Evolutionary conservation across 1,139 yeast species (phyloP).

Genomic region (Magnusiomyces paraingens): DNA sequence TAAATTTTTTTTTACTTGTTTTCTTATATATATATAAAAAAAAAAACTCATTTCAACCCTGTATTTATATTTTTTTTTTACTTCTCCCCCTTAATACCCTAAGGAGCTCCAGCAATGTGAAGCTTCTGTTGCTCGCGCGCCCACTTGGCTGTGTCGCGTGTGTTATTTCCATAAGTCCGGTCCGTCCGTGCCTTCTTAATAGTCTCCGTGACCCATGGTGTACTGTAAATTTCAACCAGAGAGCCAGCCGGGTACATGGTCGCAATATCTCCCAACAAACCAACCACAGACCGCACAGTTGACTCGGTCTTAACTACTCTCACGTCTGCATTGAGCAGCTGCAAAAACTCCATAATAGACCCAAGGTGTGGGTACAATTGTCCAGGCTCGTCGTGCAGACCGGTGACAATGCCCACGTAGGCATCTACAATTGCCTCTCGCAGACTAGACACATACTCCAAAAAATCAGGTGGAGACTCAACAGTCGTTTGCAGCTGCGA

Average conservation of each 20-base stretch:
- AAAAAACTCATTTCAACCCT: constrained; percentile 1
- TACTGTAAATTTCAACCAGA: constrained; percentile 56
- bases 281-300: constrained; percentile 72
- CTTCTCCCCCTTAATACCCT: no score
- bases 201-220: constrained; percentile 72
- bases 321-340: constrained; percentile 52
- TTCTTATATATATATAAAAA: not conserved
- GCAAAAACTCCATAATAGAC: constrained; percentile 64
- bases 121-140: constrained; percentile 82
- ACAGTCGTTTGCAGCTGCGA: constrained; percentile 42
- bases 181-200: constrained; percentile 68
- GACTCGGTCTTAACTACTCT: constrained; percentile 56
- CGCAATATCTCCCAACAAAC: constrained; percentile 87
- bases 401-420: constrained; percentile 91
- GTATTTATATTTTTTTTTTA: not conserved
- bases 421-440: constrained; percentile 89
- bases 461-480: constrained; percentile 56
- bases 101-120: constrained; percentile 32
- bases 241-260: constrained; percentile 80
- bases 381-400: constrained; percentile 64
- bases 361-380: constrained; percentile 58
- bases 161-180: constrained; percentile 52
- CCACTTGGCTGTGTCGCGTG: constrained; percentile 92
- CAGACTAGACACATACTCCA: constrained; percentile 66
- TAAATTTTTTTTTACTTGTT: no score